Conservation (phyloP, 2,329 filamentous ascomycete genomes). For the Diaporthe amygdali region DNA sequence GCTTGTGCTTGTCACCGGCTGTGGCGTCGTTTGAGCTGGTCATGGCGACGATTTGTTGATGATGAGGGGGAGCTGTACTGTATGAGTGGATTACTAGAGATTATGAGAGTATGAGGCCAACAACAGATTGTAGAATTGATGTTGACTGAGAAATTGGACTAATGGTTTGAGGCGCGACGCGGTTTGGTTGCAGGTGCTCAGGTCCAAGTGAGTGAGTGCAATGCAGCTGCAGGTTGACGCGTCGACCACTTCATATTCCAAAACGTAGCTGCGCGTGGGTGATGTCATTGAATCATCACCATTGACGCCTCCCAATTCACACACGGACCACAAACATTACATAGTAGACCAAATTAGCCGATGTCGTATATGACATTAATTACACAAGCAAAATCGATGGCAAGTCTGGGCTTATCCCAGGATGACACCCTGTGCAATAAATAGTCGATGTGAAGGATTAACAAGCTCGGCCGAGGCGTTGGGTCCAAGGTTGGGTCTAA, state of each 20-base stretch:
- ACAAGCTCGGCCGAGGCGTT: too few species aligned
- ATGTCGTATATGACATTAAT: too few species aligned
- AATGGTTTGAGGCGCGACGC: background rate
- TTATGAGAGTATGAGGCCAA: too few species aligned
- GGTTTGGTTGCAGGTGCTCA: background rate
- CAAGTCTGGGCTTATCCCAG: too few species aligned
- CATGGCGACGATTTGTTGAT: background rate
- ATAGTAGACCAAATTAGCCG: too few species aligned
- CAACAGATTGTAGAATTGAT: background rate
- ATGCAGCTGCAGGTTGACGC: background rate
- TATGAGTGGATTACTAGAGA: background rate
- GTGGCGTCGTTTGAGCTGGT: background rate
- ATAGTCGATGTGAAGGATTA: too few species aligned
- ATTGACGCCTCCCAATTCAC: background rate
- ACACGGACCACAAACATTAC: background rate
- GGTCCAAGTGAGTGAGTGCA: background rate
- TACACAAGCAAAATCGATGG: too few species aligned
- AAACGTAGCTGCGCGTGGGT: background rate
- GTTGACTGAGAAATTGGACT: background rate
- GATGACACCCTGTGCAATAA: too few species aligned
- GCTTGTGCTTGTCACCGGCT: conserved; percentile 22
- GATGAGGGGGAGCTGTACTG: background rate
- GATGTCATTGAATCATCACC: conserved; percentile 16
- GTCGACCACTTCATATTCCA: background rate
- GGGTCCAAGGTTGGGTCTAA: too few species aligned